These are phyloP conservation scores for Colletotrichum tropicicola DNA, from an alignment of 2,329 filamentous ascomycete species.

Conservation along the genomic window DNA sequence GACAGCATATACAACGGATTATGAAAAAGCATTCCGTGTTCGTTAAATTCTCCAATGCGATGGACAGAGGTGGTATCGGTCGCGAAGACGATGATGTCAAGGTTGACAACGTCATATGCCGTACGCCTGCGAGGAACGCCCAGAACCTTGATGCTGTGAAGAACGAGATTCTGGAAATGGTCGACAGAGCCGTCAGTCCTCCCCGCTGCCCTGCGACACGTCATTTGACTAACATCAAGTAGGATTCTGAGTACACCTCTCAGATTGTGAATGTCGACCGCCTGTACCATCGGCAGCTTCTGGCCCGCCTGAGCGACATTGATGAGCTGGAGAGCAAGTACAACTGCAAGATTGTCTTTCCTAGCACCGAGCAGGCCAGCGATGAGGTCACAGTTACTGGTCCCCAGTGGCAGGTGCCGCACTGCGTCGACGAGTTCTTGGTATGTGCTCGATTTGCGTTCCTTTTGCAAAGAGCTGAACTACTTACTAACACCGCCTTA, in stretches of 20 bases:
- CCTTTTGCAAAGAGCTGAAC: not conserved
- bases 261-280: conserved; percentile 94
- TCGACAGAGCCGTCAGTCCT: conserved; percentile 82
- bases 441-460: conserved; percentile 64
- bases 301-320: conserved; percentile 87
- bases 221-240: conserved; percentile 19
- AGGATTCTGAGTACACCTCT: conserved; percentile 96
- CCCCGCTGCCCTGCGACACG: not conserved
- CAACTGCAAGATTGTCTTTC: conserved; percentile 99
- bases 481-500: conserved; percentile 39
- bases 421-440: conserved; percentile 94
- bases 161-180: conserved; percentile 99
- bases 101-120: conserved; percentile 98
- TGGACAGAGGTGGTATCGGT: conserved; percentile 92
- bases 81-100: conserved; percentile 98
- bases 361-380: conserved; percentile 95
- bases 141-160: conserved; percentile 97
- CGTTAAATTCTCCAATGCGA: conserved; percentile 98
- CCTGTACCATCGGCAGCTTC: conserved; percentile 92
- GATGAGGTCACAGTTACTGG: conserved; percentile 96
- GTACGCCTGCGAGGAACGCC: conserved; percentile 94
- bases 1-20: conserved; percentile 98
- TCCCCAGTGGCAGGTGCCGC: conserved; percentile 97
- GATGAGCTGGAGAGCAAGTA: conserved; percentile 98
- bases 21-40: conserved; percentile 99